These are phyloP conservation scores for Metarhizium humberi DNA, from an alignment of 2,329 filamentous ascomycete species.

Conservation along the genomic window DNA sequence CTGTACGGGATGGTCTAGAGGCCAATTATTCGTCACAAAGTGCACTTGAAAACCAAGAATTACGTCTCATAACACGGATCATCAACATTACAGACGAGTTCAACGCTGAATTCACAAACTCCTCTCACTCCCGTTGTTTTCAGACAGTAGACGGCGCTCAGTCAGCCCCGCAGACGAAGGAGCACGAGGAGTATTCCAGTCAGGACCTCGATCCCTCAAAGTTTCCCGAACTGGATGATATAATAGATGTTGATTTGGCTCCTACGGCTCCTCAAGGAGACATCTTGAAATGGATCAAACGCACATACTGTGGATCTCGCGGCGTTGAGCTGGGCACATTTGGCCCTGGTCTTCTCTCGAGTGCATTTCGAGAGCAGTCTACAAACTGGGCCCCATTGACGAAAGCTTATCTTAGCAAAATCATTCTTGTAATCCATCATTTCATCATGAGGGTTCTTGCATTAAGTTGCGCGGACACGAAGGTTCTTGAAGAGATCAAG, in stretches of 20 bases:
- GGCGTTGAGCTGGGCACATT: conserved; percentile 17
- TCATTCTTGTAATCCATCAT: conserved; percentile 40
- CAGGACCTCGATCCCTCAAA: not conserved
- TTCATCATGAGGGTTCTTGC: conserved; percentile 38
- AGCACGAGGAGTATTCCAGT: not conserved
- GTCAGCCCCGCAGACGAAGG: not conserved
- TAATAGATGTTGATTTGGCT: not conserved
- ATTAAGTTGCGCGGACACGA: conserved; percentile 31
- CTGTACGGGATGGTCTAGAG: not conserved
- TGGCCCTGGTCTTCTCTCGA: conserved; percentile 28
- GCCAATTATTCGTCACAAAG: not conserved
- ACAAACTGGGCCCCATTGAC: conserved; percentile 42
- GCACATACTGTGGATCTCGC: conserved; percentile 2
- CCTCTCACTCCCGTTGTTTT: not conserved
- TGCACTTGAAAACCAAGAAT: not conserved
- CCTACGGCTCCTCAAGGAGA: not conserved
- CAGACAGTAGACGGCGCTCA: not conserved
- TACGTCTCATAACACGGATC: not conserved
- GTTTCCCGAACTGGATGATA: conserved; percentile 5
- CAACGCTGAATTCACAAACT: not conserved
- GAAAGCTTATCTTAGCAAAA: conserved; percentile 37
- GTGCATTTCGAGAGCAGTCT: conserved; percentile 43
- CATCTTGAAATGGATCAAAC: conserved; percentile 16
- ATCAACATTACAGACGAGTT: conserved; percentile 1
- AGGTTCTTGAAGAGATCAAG: conserved; percentile 33